Conservation (phyloP, 352 stramenopile genomes). For the Phytophthora fragariaefolia region DNA sequence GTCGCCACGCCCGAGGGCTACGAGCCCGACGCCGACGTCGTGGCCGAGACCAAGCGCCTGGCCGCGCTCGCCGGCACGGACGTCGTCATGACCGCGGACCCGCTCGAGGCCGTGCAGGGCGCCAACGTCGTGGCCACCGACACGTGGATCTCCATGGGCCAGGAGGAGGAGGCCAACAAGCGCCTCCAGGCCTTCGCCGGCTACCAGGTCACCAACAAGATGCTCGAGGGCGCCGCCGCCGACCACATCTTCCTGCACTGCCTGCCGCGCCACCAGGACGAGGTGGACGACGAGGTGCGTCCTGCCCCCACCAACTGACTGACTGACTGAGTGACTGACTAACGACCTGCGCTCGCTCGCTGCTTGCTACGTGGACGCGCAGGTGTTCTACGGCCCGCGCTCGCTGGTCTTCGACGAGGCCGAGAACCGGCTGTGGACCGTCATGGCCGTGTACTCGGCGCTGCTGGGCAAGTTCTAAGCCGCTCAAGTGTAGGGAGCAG, state of each 20-base stretch:
- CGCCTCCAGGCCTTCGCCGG: conserved; percentile 95
- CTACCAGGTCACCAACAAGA: conserved; percentile 94
- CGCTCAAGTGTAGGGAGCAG: conserved; percentile 2
- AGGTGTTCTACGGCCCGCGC: conserved; percentile 94
- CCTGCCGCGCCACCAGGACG: conserved; percentile 96
- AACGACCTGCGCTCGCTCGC: too few species aligned
- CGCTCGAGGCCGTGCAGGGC: conserved; percentile 93
- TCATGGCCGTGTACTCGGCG: conserved; percentile 95
- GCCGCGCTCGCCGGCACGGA: conserved; percentile 75
- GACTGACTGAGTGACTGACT: not conserved
- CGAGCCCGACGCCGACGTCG: conserved; percentile 89
- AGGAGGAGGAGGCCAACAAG: conserved; percentile 94
- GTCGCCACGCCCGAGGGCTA: conserved; percentile 96
- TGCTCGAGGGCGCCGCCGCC: conserved; percentile 91
- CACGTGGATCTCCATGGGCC: conserved; percentile 97
- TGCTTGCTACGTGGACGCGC: too few species aligned
- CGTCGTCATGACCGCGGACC: conserved; percentile 89
- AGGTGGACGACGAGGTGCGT: conserved; percentile 96
- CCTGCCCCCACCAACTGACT: not conserved
- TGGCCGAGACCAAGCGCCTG: conserved; percentile 91
- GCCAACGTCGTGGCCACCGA: conserved; percentile 97
- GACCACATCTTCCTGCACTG: conserved; percentile 98
- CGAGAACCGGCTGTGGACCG: conserved; percentile 99
- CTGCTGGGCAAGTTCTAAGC: conserved; percentile 45
- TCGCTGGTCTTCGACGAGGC: conserved; percentile 96